Evolutionary conservation across 139 green algal species (phyloP), one percentile per base, ranked within the genome.

Genomic region (Asterochloris sp.): DNA sequence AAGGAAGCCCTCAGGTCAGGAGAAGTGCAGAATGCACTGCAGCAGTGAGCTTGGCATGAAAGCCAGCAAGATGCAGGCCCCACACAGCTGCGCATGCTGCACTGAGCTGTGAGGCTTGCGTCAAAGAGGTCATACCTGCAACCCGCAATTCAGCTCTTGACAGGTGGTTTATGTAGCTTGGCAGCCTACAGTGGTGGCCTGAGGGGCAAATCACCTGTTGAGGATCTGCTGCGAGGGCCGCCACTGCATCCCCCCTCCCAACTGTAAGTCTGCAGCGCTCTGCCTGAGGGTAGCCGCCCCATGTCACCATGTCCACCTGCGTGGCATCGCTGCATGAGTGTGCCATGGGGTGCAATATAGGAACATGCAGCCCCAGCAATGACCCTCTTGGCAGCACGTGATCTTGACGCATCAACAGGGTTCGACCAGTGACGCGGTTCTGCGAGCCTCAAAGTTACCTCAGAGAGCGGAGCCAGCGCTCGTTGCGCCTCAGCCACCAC

Each of bases 271-370:
- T 82, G 67, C 74, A 87, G 4, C 92, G 87, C 86, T 96, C 90
- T 0, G 91, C 93, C 67, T 93, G 88, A 0, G 86, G 62, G 67
- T 94, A 96, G 13, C 93, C 93, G 10, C 93, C 93, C 89, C 88
- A 23, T 4, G 66, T 21, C 66, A 71, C 66, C 17, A 23, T 23
- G 19, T 54, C 38, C 38, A 76, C 23, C 16, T 60, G 23, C 71
- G 17, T 62, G 73, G 61, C 60, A 17, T 62, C 0, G 13, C 23
- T 26, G 28, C 73, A 78, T 29, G n/a, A 75, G 29, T 60, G 61
- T 62, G 73, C n/a, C 17, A 54, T 16, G 69, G 8, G 17, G 13
- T 16, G 13, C 13, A 75, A n/a, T 10, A 64, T 11, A 78, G 29
- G 12, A 62, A 24, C 24, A 80, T 54, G 21, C 16, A 54, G 67